These are phyloP conservation scores for Pulveroboletus sp. DNA, from an alignment of 1,284 basidiomycete genomes.

Conservation along the genomic window DNA sequence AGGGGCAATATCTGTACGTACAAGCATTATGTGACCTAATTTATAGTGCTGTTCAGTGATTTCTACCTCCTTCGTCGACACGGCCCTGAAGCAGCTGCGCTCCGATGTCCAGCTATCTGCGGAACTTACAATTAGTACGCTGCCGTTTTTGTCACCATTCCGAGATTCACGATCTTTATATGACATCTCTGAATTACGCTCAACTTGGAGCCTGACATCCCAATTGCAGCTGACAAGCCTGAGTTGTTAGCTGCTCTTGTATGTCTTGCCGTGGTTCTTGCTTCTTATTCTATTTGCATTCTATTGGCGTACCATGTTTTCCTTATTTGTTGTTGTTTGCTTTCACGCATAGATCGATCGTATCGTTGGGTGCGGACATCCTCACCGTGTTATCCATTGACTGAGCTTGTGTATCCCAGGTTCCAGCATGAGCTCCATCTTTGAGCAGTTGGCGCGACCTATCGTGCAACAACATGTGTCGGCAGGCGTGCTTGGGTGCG, in stretches of 20 bases:
- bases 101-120: conserved; percentile 59
- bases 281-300: too few relatives aligned
- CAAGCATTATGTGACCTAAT: conserved; percentile 1
- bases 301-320: too few relatives aligned
- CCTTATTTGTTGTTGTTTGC: too few relatives aligned
- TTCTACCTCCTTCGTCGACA: conserved; percentile 67
- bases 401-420: too few relatives aligned
- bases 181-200: too few relatives aligned
- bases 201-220: conserved; percentile 56
- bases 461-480: conserved; percentile 77
- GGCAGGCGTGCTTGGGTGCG: conserved; percentile 53
- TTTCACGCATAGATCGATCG: too few relatives aligned
- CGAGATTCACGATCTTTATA: background rate
- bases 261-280: too few relatives aligned
- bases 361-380: too few relatives aligned
- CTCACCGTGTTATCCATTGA: too few relatives aligned
- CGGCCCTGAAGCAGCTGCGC: conserved; percentile 61
- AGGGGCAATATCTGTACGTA: conserved; percentile 55
- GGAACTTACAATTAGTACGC: conserved; percentile 55
- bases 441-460: conserved; percentile 63
- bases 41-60: conserved; percentile 39
- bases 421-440: too few relatives aligned
- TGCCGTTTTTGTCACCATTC: background rate
- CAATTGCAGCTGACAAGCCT: conserved; percentile 62
- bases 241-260: too few relatives aligned